Evolutionary conservation across 352 stramenopile species (phyloP), one percentile per base, ranked within the genome.

Genomic region (Phytophthora meadii): DNA sequence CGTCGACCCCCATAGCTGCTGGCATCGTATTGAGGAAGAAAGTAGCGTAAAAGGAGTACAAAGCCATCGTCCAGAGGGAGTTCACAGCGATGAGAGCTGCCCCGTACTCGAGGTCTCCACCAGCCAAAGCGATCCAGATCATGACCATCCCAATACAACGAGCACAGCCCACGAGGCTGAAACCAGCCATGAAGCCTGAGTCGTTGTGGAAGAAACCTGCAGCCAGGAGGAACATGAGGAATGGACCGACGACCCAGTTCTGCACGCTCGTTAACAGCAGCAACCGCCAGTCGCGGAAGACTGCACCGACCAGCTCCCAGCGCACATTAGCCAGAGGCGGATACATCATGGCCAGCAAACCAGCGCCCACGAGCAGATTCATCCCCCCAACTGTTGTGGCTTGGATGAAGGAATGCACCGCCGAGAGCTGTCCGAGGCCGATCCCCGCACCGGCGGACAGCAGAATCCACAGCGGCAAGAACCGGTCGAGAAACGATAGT

Each of bases 71-170:
- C 54, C 85, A 58, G 40, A 90, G 22, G 15, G 85, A 84, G 68
- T 94, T 94, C 48, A 93, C 50, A 2, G 81, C 81, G 36, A 93
- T 79, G 65, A 93, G 84, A 32, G 82, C 77, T 0, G 87, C 76
- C 14, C 84, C 86, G 57, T 89, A 89, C 54, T 88, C 82, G 34
- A 82, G 62, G 60, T 94, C 79, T 1, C 84, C 84, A 2, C 68
- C 67, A 22, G 84, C 82, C 11, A 94, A 64, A 27, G 63, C 69
- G 62, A 87, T 89, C 86, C 84, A 94, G 57, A 94, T 87, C 68
- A 94, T 87, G 55, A 93, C 86, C 86, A 94, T 94, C 17, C 79
- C 84, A 39, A 90, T 94, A 60, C 82, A 94, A 8, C 84, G 76
- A 42, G 82, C 69, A 49, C 82, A 90, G 1, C 86, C 86, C 3